Evolutionary conservation across 2,329 filamentous ascomycete species (phyloP), one percentile per base, ranked within the genome.

Genomic region (Juglanconis juglandina): DNA sequence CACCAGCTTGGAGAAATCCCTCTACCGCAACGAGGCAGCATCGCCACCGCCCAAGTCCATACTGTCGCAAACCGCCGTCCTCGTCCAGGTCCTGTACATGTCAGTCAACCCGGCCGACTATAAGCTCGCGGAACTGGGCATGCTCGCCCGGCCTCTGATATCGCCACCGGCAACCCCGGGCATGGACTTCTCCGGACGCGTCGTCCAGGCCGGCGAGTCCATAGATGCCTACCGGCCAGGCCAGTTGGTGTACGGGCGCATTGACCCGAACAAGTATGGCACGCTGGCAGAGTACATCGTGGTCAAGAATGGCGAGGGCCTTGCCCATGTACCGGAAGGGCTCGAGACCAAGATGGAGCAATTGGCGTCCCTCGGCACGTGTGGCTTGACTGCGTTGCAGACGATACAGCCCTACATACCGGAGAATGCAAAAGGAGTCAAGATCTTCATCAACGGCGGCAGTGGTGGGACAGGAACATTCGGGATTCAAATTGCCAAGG

Each of bases 401-500:
- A 68, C 71, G 37, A 72, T 84, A 32, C 69, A 81, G n/a, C 76
- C 76, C 1, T 70, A 77, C 59, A 77, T 81, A 4, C 11, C 49
- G n/a, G 35, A 24, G n/a, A 48, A 35, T 5, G 41, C 51, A 9
- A 34, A 49, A 58, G 82, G 81, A n/a, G 77, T 82, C 55, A 81
- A 78, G 65, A 76, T 89, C 7, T 84, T 89, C 66, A 81, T 89
- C 69, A 88, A 89, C 64, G 86, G 85, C 11, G 86, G 85, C 0
- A 84, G 79, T 5, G 87, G 87, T 9, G 87, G 87, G 0, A 81
- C 78, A 1, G 87, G 87, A 0, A 78, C 79, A 0, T 87, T 80
- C 60, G 81, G 77, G 0, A 83, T 89, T 56, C 87, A 89, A 68
- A 80, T 89, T 49, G 86, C 86, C 8, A 88, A 87, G 68, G 74